A percentile compares a stretch with the other conserved stretches of the same genome.
phyloP scores from a whole-genome alignment of 2,329 filamentous ascomycete species.

The Beauveria sp. region DNA sequence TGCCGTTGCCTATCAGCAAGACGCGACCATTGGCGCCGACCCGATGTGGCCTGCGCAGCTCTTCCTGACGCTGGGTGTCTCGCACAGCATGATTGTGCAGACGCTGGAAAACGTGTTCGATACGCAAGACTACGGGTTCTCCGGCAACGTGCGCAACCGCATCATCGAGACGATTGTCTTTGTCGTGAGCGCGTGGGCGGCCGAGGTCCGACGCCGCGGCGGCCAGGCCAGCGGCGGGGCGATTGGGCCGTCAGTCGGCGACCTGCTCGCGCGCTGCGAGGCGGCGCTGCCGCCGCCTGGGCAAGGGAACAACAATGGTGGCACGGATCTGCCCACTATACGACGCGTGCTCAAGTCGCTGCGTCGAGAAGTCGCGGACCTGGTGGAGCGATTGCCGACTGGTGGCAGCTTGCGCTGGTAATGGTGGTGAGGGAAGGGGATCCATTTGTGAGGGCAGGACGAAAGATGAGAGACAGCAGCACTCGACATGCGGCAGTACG shows the following conservation, averaged over 20 bases:
- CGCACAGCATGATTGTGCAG: slow-evolving; percentile 47
- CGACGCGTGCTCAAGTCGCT: slow-evolving; percentile 34
- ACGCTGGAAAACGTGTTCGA: slow-evolving; percentile 51
- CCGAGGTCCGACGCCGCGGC: slow-evolving; percentile 40
- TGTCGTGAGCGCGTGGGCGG: slow-evolving; percentile 41
- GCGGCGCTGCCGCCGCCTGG: slow-evolving; percentile 32
- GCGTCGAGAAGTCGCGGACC: slow-evolving; percentile 35
- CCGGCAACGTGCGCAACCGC: slow-evolving; percentile 38
- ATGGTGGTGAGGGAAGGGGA: too few species aligned
- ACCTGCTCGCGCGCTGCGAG: slow-evolving; percentile 45
- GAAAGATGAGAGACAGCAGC: not conserved
- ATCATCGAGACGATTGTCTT: slow-evolving; percentile 49
- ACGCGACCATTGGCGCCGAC: slow-evolving; percentile 49
- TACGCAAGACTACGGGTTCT: slow-evolving; percentile 52
- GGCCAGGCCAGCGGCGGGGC: slow-evolving; percentile 31
- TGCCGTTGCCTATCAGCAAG: slow-evolving; percentile 50
- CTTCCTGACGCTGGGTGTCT: slow-evolving; percentile 48
- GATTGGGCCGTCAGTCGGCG: slow-evolving; percentile 38
- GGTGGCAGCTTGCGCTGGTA: slow-evolving; percentile 34
- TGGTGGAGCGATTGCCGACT: slow-evolving; percentile 35
- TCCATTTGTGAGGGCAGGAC: not conserved
- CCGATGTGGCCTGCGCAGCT: slow-evolving; percentile 50
- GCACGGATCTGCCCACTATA: slow-evolving; percentile 37
- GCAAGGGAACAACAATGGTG: slow-evolving; percentile 36
- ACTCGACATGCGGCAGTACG: not conserved